These are phyloP conservation scores for Ophiostoma triangulosporum DNA, from an alignment of 2,329 filamentous ascomycete genomes.

Conservation along the genomic window DNA sequence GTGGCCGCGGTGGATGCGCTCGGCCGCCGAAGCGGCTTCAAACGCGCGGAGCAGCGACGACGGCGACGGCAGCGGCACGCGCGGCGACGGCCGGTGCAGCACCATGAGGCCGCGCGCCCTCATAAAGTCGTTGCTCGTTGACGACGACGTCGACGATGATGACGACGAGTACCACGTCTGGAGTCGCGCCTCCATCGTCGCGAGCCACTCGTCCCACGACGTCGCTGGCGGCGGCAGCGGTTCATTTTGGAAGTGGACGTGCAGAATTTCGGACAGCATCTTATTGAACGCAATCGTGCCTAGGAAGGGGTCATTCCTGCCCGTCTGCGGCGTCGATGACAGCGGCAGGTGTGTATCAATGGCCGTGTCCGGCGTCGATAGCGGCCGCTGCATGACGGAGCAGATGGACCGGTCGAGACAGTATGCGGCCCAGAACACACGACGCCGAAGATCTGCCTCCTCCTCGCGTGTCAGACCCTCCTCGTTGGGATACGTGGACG, in stretches of 20 bases:
- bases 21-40: slow-evolving; percentile 11
- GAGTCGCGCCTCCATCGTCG: slow-evolving; percentile 9
- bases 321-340: background rate
- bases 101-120: slow-evolving; percentile 9
- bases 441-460: slow-evolving; percentile 5
- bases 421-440: slow-evolving; percentile 13
- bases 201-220: slow-evolving; percentile 13
- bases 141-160: background rate
- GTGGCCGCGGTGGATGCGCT: slow-evolving; percentile 11
- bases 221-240: slow-evolving; percentile 1
- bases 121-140: slow-evolving; percentile 4
- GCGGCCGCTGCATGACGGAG: slow-evolving; percentile 11
- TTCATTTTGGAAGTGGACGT: slow-evolving; percentile 12
- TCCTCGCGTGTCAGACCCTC: background rate
- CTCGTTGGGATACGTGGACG: background rate
- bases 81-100: slow-evolving; percentile 10
- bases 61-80: slow-evolving; percentile 8
- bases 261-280: slow-evolving; percentile 11
- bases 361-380: slow-evolving; percentile 10
- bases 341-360: slow-evolving; percentile 6
- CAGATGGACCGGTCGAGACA: slow-evolving; percentile 13
- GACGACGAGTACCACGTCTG: slow-evolving; percentile 5
- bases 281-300: slow-evolving; percentile 7
- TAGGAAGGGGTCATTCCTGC: slow-evolving; percentile 5
- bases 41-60: slow-evolving; percentile 10